Evolutionary conservation across 169 alveolate species (phyloP), one percentile per base, ranked within the genome.

Genomic region (Cryptosporidium parvum): DNA sequence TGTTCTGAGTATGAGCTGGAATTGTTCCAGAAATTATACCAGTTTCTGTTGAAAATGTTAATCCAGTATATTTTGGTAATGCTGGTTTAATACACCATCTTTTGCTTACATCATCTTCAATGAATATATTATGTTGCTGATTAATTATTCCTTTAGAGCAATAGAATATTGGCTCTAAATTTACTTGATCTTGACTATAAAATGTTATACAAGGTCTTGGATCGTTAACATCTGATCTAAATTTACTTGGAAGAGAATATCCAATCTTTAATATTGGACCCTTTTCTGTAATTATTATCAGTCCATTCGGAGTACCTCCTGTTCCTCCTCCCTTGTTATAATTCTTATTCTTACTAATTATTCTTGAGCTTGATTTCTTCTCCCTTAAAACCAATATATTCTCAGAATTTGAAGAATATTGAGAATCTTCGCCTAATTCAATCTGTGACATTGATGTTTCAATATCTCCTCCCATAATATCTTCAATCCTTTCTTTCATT

Each of bases 191-290:
- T 29, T 92, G 91, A 21, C 85, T 86, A 12, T 84, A 42, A 52
- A 91, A 85, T 1, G 93, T 85, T 9, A 86, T 85, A 62, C 94
- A 91, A 1, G 94, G 94, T 12, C 93, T 70, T 8, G 94, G 94
- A 48, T 91, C 94, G 16, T 86, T 85, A 14, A 86, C 69, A 61
- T 75, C 93, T 2, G 93, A 92, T 16, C 91, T 75, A 62, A 39
- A 73, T 18, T 62, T 84, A 21, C 86, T 62, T 1, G 94, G 93
- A 8, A 85, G 59, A 5, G 75, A 18, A 61, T 91, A 91, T 21
- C 93, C 85, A 3, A 91, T 86, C 71, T 75, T 86, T 42, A 89
- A n/a, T 35, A 62, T 84, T 53, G 86, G 69, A 2, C 75, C 86
- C 21, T 61, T 73, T n/a, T 89, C 73, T 42, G 86, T 53, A 6